Base-by-base conservation (phyloP, 192 early-diverging fungal species). In the Entomortierella lignicola region DNA sequence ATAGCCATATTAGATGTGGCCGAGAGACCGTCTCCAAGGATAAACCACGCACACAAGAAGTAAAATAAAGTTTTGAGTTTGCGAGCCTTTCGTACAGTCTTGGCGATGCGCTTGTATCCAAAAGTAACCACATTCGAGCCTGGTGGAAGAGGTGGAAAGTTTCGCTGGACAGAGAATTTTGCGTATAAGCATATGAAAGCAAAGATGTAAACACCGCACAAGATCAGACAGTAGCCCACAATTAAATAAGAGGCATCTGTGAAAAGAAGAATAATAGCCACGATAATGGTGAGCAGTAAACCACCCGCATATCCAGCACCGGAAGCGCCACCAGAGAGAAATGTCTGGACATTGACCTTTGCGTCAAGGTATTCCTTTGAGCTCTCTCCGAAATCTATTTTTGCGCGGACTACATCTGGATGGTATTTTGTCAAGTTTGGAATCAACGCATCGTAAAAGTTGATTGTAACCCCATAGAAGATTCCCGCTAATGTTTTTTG, bases 31-130 rank as follows among this genome's bases (percentile, higher is more conserved):
- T 94, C 93, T 2, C 89, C 84, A 58, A 89, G 88, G 65, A 93
- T 80, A 66, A 92, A 92, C 86, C 89, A 94, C 5, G 86, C 83
- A 20, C 90, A 55, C 15, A 94, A 80, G 63, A 91, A 92, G 31
- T 81, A 71, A 57, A 91, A 91, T 8, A 87, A 63, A 18, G 85
- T 81, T n/a, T 80, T 48, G 2, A 93, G 83, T 51, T 88, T 64
- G 23, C 82, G 74, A 17, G 85, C 86, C 54, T 85, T 82, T 12
- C 63, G 13, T 31, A 82, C 15, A 13, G 72, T 81, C 25, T 71
- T 75, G 8, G 30, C 74, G 34, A 72, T 62, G 21, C 84, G 73
- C 23, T 81, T 82, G 34, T 77, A 84, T 15, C 82, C 75, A 60
- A 63, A 85, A 3, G 81, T 73, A 20, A 79, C 18, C 44, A 73